phyloP scores from a whole-genome alignment of 2,329 filamentous ascomycete species.

The Taxawa tesnikishii region DNA sequence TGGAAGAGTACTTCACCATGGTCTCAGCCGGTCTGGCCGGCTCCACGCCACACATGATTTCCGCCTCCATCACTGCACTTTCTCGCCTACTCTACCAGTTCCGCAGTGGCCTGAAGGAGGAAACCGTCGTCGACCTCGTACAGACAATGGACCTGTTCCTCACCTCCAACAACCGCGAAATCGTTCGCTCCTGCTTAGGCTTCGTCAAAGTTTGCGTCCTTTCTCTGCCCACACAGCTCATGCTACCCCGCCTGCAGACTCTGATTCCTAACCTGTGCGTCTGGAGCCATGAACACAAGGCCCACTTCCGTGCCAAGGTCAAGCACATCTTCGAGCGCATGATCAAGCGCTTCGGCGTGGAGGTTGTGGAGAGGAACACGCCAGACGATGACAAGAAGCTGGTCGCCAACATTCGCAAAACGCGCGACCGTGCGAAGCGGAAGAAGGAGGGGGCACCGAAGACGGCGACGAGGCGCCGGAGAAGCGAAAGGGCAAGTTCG shows the following conservation, averaged over 20 bases:
- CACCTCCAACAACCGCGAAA: constrained; percentile 91
- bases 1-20: constrained; percentile 98
- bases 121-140: constrained; percentile 71
- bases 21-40: constrained; percentile 89
- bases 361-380: constrained; percentile 65
- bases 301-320: constrained; percentile 90
- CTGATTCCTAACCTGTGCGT: constrained; percentile 84
- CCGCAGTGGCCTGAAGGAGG: constrained; percentile 53
- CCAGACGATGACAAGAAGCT: constrained; percentile 83
- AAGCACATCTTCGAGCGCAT: constrained; percentile 96
- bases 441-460: constrained; percentile 60
- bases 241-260: constrained; percentile 62
- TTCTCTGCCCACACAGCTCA: constrained; percentile 64
- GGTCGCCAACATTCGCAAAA: constrained; percentile 89
- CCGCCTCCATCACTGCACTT: constrained; percentile 87
- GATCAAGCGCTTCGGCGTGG: constrained; percentile 79
- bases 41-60: constrained; percentile 92
- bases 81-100: constrained; percentile 92
- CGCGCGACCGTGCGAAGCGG: constrained; percentile 78
- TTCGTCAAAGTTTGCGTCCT: constrained; percentile 96
- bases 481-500: constrained; percentile 53
- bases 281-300: constrained; percentile 97
- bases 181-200: constrained; percentile 84
- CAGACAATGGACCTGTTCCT: constrained; percentile 94
- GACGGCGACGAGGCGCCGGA: constrained; percentile 43